Conservation (phyloP, 108 stramenopile genomes). For the Ochromonas danica region DNA sequence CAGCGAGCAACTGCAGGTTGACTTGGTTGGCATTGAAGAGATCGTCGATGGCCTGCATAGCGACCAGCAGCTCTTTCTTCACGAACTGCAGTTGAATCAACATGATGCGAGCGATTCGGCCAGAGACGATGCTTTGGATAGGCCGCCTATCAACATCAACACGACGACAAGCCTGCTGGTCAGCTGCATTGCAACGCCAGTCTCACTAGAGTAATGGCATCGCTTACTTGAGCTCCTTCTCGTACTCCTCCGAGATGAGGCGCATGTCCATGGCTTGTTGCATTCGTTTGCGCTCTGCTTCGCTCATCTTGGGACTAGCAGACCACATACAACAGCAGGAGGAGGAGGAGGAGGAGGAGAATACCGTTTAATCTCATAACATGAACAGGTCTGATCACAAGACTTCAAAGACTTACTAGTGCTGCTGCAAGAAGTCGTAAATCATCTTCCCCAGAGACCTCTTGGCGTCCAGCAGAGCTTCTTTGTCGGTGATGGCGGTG, state of each 20-base stretch:
- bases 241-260: constrained; percentile 33
- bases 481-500: constrained; percentile 1
- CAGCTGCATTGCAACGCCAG: too few relatives aligned
- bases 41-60: constrained; percentile 45
- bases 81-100: constrained; percentile 48
- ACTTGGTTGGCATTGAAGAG: constrained; percentile 42
- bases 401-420: neutral
- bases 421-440: constrained; percentile 25
- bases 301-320: neutral
- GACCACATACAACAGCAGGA: too few relatives aligned
- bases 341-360: neutral
- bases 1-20: constrained; percentile 38
- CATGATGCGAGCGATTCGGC: constrained; percentile 38
- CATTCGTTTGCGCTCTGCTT: neutral
- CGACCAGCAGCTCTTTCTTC: constrained; percentile 47
- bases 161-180: too few relatives aligned
- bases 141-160: constrained; percentile 1
- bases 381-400: neutral
- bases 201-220: too few relatives aligned
- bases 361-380: neutral
- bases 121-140: constrained; percentile 35
- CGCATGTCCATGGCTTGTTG: constrained; percentile 21
- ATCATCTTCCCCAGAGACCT: constrained; percentile 18
- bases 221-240: too few relatives aligned
- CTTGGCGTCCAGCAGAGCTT: constrained; percentile 31